A percentile compares a stretch with the other conserved stretches of the same genome.
These are phyloP conservation scores for Neurospora hispaniola DNA, from an alignment of 495 filamentous ascomycete species.

Conservation along the genomic window DNA sequence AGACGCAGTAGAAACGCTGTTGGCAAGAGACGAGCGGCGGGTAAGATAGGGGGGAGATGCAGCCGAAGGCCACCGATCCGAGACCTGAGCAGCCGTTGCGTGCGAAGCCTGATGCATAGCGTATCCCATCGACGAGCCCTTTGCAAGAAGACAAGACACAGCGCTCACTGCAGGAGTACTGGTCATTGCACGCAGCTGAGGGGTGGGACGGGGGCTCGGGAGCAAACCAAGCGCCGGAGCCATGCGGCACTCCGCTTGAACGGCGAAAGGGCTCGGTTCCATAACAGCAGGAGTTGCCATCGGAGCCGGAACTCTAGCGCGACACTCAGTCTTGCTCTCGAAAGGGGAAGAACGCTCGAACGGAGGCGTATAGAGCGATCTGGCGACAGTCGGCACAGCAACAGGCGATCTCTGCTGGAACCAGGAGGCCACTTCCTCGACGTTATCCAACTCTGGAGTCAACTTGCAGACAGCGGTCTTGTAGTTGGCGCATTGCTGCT, in stretches of 20 bases:
- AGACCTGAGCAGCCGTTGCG: slow-evolving; percentile 43
- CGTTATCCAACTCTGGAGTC: slow-evolving; percentile 61
- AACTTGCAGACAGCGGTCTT: slow-evolving; percentile 65
- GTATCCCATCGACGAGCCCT: slow-evolving; percentile 56
- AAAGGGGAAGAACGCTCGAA: slow-evolving; percentile 19
- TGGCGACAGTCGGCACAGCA: slow-evolving; percentile 18
- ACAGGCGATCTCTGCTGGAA: slow-evolving; percentile 17
- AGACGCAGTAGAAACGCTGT: slow-evolving; percentile 64
- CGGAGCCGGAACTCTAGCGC: slow-evolving; percentile 8
- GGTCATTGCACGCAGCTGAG: slow-evolving; percentile 53
- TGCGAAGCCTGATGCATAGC: slow-evolving; percentile 72
- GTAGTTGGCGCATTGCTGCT: slow-evolving; percentile 51
- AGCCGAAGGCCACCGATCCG: slow-evolving; percentile 49
- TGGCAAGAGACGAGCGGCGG: slow-evolving; percentile 67
- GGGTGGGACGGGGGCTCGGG: slow-evolving; percentile 72
- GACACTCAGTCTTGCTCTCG: not conserved
- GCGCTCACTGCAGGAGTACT: slow-evolving; percentile 89
- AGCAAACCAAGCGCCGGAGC: slow-evolving; percentile 51
- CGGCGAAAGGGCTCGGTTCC: slow-evolving; percentile 49
- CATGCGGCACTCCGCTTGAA: slow-evolving; percentile 38
- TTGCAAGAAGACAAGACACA: slow-evolving; percentile 41
- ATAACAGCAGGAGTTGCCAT: slow-evolving; percentile 45
- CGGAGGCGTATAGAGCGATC: slow-evolving; percentile 23
- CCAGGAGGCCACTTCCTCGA: slow-evolving; percentile 37
- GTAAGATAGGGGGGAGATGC: slow-evolving; percentile 45